phyloP scores from a whole-genome alignment of 768 basidiomycete species.

The Termitomyces sp. region DNA sequence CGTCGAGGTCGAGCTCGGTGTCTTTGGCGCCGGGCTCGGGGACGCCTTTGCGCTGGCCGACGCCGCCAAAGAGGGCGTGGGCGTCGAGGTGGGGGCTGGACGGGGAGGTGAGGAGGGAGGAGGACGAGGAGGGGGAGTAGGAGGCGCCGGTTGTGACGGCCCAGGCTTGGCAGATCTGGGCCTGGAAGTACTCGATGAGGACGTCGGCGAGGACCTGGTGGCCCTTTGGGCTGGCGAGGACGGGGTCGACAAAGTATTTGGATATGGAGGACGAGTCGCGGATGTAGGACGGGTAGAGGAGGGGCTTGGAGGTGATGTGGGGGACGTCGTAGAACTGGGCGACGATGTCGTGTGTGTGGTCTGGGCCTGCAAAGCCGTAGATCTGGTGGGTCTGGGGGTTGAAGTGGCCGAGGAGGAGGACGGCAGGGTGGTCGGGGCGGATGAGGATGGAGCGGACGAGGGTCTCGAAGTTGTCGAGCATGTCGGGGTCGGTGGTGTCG shows the following conservation, averaged over 20 bases:
- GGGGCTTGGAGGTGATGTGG: slow-evolving; percentile 82
- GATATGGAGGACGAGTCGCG: slow-evolving; percentile 58
- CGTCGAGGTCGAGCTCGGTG: slow-evolving; percentile 28
- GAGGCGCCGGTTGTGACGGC: slow-evolving; percentile 62
- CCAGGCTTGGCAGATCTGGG: slow-evolving; percentile 88
- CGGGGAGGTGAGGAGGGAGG: slow-evolving; percentile 39
- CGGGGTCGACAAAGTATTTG: slow-evolving; percentile 76
- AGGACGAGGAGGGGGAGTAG: slow-evolving; percentile 47
- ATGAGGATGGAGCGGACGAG: slow-evolving; percentile 90
- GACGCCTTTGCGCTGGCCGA: slow-evolving; percentile 80
- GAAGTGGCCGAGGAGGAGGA: slow-evolving; percentile 95
- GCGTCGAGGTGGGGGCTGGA: slow-evolving; percentile 26
- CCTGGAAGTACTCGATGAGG: slow-evolving; percentile 87
- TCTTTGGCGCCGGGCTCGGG: slow-evolving; percentile 36
- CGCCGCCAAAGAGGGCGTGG: slow-evolving; percentile 79
- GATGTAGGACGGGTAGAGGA: slow-evolving; percentile 83
- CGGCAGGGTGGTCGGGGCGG: slow-evolving; percentile 87
- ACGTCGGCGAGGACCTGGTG: slow-evolving; percentile 90
- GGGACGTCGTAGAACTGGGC: slow-evolving; percentile 98
- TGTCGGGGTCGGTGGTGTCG: slow-evolving; percentile 69
- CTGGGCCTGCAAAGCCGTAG: slow-evolving; percentile 86
- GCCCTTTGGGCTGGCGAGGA: slow-evolving; percentile 77
- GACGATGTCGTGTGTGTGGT: slow-evolving; percentile 85
- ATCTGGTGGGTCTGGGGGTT: slow-evolving; percentile 76
- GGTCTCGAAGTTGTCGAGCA: slow-evolving; percentile 85